Evolutionary conservation across 805 yeast genomes (phyloP).

Genomic region (Ogataea degrootiae): DNA sequence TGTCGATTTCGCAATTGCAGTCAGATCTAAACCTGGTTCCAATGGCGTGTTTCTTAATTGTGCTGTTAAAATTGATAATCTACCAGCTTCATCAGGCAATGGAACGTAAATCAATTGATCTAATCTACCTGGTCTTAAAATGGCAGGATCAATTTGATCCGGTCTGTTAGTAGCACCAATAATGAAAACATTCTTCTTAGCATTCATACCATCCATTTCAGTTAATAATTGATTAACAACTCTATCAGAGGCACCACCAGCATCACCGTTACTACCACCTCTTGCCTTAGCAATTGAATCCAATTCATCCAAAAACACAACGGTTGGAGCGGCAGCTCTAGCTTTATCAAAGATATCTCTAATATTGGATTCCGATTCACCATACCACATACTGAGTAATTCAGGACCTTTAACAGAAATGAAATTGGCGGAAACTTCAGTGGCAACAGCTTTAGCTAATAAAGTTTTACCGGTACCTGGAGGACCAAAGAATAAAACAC

Average conservation of each 20-base stretch:
- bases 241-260: conserved; percentile 95
- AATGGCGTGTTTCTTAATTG: conserved; percentile 98
- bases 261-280: conserved; percentile 88
- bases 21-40: conserved; percentile 91
- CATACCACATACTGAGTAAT: conserved; percentile 97
- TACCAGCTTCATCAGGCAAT: conserved; percentile 92
- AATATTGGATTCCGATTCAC: conserved; percentile 96
- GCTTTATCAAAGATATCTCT: conserved; percentile 98
- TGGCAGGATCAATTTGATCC: conserved; percentile 98
- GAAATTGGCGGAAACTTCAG: conserved; percentile 97
- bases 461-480: conserved; percentile 99
- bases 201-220: conserved; percentile 99
- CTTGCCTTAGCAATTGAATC: conserved; percentile 97
- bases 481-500: conserved; percentile 98
- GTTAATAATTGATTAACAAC: conserved; percentile 94
- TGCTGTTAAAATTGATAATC: conserved; percentile 88
- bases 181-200: conserved; percentile 97
- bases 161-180: conserved; percentile 99
- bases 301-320: conserved; percentile 95
- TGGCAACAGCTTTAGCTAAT: conserved; percentile 98
- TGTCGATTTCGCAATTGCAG: conserved; percentile 89
- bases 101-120: conserved; percentile 99
- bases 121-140: conserved; percentile 97
- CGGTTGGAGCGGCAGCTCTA: conserved; percentile 99
- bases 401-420: conserved; percentile 97